Percentiles rank a stretch among this genome's conserved stretches.
Conservation (phyloP, 2,329 filamentous ascomycete genomes). For the Calonectria naviculata region DNA sequence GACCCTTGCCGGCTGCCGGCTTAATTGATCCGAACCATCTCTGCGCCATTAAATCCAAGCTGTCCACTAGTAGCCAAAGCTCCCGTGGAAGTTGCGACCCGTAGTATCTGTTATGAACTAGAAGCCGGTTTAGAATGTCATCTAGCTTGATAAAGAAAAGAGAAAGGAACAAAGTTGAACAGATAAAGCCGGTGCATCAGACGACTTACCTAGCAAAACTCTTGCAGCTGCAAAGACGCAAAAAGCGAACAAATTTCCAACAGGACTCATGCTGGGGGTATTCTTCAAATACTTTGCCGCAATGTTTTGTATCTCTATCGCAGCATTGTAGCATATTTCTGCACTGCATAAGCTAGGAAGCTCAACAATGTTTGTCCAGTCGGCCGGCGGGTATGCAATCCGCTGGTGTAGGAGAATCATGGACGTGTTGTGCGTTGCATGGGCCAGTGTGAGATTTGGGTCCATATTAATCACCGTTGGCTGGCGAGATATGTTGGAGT, state of each 20-base stretch:
- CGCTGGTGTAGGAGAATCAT: constrained; percentile 19
- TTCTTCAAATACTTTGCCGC: constrained; percentile 16
- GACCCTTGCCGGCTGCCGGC: neutral
- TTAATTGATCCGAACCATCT: constrained; percentile 13
- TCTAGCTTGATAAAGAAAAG: neutral
- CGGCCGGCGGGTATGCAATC: constrained; percentile 15
- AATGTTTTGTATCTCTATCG: constrained; percentile 16
- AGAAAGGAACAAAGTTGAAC: too few species aligned
- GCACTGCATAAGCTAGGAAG: constrained; percentile 13
- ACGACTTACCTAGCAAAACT: constrained; percentile 2
- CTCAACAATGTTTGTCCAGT: constrained; percentile 13
- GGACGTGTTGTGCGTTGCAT: constrained; percentile 16
- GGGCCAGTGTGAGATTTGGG: constrained; percentile 13
- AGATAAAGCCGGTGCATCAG: too few species aligned
- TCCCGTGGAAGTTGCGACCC: constrained; percentile 6
- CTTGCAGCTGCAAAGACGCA: constrained; percentile 21
- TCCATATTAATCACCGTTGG: constrained; percentile 17
- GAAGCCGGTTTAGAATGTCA: neutral
- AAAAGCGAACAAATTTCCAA: constrained; percentile 15
- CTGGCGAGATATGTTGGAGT: constrained; percentile 19
- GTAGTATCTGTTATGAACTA: constrained; percentile 18
- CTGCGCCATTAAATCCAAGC: constrained; percentile 10
- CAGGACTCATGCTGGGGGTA: neutral
- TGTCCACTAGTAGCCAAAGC: constrained; percentile 13
- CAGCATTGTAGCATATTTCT: constrained; percentile 13